A percentile compares a stretch with the other conserved stretches of the same genome.
Evolutionary conservation across 768 basidiomycete species (phyloP).

Genomic region (Russula sp.): DNA sequence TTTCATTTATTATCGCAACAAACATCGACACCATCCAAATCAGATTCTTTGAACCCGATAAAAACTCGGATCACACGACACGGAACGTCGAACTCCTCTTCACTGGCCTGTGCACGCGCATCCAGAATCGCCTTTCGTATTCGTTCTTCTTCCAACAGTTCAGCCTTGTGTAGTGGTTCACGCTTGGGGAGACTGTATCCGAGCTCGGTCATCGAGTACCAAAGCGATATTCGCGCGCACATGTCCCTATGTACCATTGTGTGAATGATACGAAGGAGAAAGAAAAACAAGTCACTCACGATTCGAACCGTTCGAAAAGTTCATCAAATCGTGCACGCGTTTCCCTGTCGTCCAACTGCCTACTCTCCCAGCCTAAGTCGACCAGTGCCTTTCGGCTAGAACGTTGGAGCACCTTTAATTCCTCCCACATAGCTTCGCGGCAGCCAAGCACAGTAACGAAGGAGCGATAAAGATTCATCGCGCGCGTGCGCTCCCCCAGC

Average conservation of each 20-base stretch:
- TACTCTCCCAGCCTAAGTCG: slow-evolving; percentile 66
- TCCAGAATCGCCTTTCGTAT: slow-evolving; percentile 59
- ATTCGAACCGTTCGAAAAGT: slow-evolving; percentile 25
- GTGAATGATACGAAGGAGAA: slow-evolving; percentile 4
- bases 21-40: slow-evolving; percentile 21
- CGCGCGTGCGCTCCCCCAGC: slow-evolving; percentile 58
- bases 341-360: slow-evolving; percentile 23
- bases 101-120: slow-evolving; percentile 47
- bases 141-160: slow-evolving; percentile 64
- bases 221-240: slow-evolving; percentile 59
- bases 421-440: slow-evolving; percentile 77
- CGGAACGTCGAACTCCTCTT: slow-evolving; percentile 50
- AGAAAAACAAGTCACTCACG: slow-evolving; percentile 23
- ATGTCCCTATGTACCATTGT: slow-evolving; percentile 50
- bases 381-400: slow-evolving; percentile 53
- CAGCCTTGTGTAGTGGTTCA: slow-evolving; percentile 65
- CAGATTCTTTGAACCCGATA: slow-evolving; percentile 52
- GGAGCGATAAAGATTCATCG: slow-evolving; percentile 68
- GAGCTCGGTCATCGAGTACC: slow-evolving; percentile 57
- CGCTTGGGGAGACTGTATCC: slow-evolving; percentile 59
- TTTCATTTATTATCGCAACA: slow-evolving; percentile 3
- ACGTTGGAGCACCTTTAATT: slow-evolving; percentile 58
- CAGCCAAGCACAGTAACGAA: slow-evolving; percentile 61
- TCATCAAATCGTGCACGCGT: slow-evolving; percentile 26
- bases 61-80: slow-evolving; percentile 61